phyloP scores from a whole-genome alignment of 2,329 filamentous ascomycete species.

The Colletotrichum gloeosporioides region DNA sequence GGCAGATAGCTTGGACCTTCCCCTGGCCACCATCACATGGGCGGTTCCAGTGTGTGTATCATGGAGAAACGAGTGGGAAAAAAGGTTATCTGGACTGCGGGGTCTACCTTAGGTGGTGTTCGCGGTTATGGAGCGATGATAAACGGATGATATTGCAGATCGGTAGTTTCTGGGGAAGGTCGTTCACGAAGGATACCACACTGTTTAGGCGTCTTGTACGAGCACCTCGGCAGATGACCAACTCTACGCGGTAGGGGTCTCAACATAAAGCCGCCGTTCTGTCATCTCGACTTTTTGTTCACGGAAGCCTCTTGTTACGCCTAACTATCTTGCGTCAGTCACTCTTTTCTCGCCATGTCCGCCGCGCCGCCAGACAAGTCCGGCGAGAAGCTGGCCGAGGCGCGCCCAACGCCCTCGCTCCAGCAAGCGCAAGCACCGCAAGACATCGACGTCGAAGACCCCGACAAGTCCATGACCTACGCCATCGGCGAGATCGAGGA shows the following conservation, averaged over 20 bases:
- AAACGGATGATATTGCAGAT: background rate
- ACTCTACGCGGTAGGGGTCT: background rate
- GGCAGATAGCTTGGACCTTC: conserved; percentile 21
- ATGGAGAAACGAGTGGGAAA: background rate
- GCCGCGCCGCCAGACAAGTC: background rate
- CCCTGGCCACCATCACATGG: background rate
- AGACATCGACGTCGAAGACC: background rate
- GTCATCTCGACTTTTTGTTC: background rate
- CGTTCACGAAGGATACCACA: background rate
- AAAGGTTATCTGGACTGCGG: conserved; percentile 8
- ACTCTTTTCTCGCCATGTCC: background rate
- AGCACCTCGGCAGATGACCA: background rate
- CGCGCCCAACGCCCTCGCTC: background rate
- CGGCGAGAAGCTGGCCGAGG: background rate
- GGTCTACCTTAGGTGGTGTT: background rate
- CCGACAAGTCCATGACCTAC: conserved; percentile 10
- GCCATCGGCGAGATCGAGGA: conserved; percentile 12
- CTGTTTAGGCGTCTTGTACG: background rate
- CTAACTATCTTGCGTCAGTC: background rate
- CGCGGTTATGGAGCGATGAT: background rate
- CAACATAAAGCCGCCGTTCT: background rate
- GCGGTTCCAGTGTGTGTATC: background rate
- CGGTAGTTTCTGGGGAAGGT: background rate
- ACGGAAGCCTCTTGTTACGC: background rate
- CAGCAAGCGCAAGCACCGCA: background rate